Evolutionary conservation across 768 basidiomycete species (phyloP), one percentile per base, ranked within the genome.

Genomic region (Strobilomyces confusus): DNA sequence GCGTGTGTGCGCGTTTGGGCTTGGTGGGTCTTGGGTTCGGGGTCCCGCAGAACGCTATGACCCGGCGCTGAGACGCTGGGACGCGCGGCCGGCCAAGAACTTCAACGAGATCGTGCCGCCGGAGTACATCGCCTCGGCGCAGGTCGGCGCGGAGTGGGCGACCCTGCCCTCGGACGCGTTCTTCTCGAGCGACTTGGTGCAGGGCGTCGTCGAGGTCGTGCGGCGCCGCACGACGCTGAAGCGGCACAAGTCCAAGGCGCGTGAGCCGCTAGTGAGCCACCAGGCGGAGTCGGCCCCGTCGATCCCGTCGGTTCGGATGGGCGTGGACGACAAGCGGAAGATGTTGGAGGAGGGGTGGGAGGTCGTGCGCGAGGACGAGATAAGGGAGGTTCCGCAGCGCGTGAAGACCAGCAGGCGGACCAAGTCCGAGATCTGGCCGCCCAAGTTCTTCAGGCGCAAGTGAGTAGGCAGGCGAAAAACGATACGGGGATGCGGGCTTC

Each of bases 81-180:
- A 61, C 13, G 43, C 44, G n/a, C 58, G 46, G n/a, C 62, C 65
- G 1, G 55, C 65, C 36, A 62, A 68, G 43, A 75, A 77, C 5
- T 81, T 81, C 57, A 68, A 69, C 36, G 77, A 80, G 37, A 74
- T 82, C 19, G 67, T 82, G 11, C 77, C 80, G 2, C 49, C 75
- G 5, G 59, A 69, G 9, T 67, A 74, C n/a, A 80, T 82, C 52
- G 71, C 78, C 3, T 63, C 75, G 6, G 2, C 56, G 68, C 26
- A 49, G 40, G 23, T 29, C 29, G 29, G 29, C 29, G 29, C 29
- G 29, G 29, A 29, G 29, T 29, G 29, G 29, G 29, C 29, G 6
- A 9, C 29, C 29, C 9, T 29, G 6, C 29, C 29, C 14, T 51
- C 59, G 20, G 14, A 36, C 4, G 19, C 30, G 3, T 3, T 52